Conservation (phyloP, 2,329 filamentous ascomycete species). For the Endocalyx cinctus region DNA sequence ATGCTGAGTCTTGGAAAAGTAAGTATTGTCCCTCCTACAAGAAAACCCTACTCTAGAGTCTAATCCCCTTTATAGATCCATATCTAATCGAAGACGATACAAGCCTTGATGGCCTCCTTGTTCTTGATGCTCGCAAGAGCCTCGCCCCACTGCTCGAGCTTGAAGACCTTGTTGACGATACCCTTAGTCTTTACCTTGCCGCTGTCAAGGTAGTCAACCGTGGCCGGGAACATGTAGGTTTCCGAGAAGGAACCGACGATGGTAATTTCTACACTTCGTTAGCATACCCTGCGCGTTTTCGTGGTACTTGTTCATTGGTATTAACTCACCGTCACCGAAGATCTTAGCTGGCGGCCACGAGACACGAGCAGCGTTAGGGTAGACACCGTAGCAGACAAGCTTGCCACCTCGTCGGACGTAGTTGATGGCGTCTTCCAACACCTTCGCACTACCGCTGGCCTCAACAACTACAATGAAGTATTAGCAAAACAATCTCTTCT, state of each 20-base stretch:
- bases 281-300: too few relatives aligned
- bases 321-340: constrained; percentile 49
- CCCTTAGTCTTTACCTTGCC: constrained; percentile 60
- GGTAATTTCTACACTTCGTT: constrained; percentile 58
- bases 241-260: constrained; percentile 71
- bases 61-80: too few relatives aligned
- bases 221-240: constrained; percentile 64
- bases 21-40: too few relatives aligned
- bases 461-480: constrained; percentile 47
- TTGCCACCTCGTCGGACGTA: constrained; percentile 69
- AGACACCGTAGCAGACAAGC: constrained; percentile 69
- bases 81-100: constrained; percentile 70
- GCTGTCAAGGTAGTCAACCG: constrained; percentile 49
- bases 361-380: constrained; percentile 57
- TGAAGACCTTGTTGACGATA: constrained; percentile 70
- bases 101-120: constrained; percentile 70
- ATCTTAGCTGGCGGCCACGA: constrained; percentile 69
- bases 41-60: too few relatives aligned
- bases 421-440: constrained; percentile 66
- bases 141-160: constrained; percentile 67
- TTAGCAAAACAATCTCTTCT: constrained; percentile 5
- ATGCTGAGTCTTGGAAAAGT: too few relatives aligned
- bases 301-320: too few relatives aligned
- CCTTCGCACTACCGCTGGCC: constrained; percentile 64
- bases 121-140: constrained; percentile 67